Conservation (phyloP, 768 basidiomycete genomes). For the Pilatotrama ljubarskyi region DNA sequence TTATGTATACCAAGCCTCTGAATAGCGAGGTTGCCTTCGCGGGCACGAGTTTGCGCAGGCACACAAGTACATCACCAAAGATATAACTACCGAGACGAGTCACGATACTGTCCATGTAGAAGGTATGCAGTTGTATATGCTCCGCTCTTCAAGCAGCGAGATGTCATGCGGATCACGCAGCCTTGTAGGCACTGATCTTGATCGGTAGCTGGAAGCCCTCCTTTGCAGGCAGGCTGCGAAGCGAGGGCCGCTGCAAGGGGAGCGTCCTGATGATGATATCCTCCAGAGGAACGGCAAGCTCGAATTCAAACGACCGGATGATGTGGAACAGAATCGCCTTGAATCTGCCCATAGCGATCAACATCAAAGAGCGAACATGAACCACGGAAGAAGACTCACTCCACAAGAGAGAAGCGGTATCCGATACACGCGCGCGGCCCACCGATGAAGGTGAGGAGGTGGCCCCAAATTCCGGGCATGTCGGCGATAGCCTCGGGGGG, state of each 20-base stretch:
- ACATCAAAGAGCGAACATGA: background rate
- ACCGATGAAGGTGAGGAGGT: conserved; percentile 61
- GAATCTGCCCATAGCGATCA: conserved; percentile 17
- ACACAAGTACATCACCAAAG: too few relatives aligned
- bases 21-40: too few relatives aligned
- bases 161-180: too few relatives aligned
- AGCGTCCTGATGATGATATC: conserved; percentile 22
- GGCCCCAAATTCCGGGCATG: conserved; percentile 63
- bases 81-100: too few relatives aligned
- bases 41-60: too few relatives aligned
- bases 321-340: conserved; percentile 36
- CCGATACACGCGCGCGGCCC: conserved; percentile 69
- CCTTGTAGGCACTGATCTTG: conserved; percentile 17
- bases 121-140: too few relatives aligned
- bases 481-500: conserved; percentile 42
- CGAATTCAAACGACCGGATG: conserved; percentile 32
- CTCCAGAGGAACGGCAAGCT: conserved; percentile 28
- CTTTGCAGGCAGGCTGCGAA: conserved; percentile 12
- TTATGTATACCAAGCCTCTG: background rate
- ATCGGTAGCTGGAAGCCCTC: conserved; percentile 26
- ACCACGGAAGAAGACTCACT: conserved; percentile 34
- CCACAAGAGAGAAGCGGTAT: conserved; percentile 61
- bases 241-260: conserved; percentile 24
- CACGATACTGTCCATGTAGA: too few relatives aligned
- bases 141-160: too few relatives aligned